These are phyloP conservation scores for Stipa capillata DNA, from an alignment of 176 grass and related monocot genomes.

Conservation along the genomic window DNA sequence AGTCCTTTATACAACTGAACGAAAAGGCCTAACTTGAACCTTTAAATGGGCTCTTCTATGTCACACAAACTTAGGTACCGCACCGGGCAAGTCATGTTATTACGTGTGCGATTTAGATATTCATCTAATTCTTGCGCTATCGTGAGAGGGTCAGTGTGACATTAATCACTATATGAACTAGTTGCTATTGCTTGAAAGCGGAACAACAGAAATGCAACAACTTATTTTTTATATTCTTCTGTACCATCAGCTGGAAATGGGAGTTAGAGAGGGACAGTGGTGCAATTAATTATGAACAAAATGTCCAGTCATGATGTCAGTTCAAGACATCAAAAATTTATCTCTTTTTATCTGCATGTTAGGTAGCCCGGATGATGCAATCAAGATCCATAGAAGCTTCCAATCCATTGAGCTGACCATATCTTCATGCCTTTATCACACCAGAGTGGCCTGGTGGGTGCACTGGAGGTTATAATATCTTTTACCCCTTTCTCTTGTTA, in stretches of 20 bases:
- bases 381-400: slow-evolving; percentile 41
- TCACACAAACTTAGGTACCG: neutral
- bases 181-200: slow-evolving; percentile 24
- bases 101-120: slow-evolving; percentile 6
- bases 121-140: neutral
- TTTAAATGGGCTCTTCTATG: neutral
- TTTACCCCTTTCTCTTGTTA: slow-evolving; percentile 42
- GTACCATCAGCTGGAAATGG: slow-evolving; percentile 2
- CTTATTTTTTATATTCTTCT: slow-evolving; percentile 1
- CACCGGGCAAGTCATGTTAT: neutral
- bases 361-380: slow-evolving; percentile 38
- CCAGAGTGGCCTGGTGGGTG: slow-evolving; percentile 36
- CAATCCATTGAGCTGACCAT: slow-evolving; percentile 30
- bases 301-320: slow-evolving; percentile 10
- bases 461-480: slow-evolving; percentile 23
- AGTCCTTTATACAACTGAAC: neutral
- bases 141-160: slow-evolving; percentile 7
- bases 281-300: slow-evolving; percentile 17
- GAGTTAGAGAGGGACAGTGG: slow-evolving; percentile 17
- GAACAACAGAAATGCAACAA: slow-evolving; percentile 26
- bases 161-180: slow-evolving; percentile 20
- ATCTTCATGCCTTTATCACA: slow-evolving; percentile 19
- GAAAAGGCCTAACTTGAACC: slow-evolving; percentile 18
- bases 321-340: slow-evolving; percentile 3
- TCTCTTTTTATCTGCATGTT: slow-evolving; percentile 42